Evolutionary conservation across 2,329 filamentous ascomycete genomes (phyloP).

Genomic region (Byssothecium circinans): DNA sequence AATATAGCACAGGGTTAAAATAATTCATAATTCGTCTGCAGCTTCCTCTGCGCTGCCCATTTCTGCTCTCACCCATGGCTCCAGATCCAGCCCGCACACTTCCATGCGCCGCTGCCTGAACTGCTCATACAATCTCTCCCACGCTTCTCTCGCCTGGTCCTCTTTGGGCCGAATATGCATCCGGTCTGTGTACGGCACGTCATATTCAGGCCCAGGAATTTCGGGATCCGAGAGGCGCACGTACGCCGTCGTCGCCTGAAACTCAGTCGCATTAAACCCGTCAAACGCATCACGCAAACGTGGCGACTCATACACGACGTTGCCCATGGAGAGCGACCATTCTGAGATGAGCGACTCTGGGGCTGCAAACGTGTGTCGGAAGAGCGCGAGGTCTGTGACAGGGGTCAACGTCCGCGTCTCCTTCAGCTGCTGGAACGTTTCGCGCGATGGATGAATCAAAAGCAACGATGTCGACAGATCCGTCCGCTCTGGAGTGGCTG

Average conservation of each 20-base stretch:
- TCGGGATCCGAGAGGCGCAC: slow-evolving; percentile 52
- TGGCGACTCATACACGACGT: slow-evolving; percentile 42
- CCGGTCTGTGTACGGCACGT: slow-evolving; percentile 48
- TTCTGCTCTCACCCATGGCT: slow-evolving; percentile 40
- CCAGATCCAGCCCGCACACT: slow-evolving; percentile 56
- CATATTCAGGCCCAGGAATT: slow-evolving; percentile 54
- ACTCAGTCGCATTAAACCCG: slow-evolving; percentile 50
- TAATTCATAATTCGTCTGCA: neutral
- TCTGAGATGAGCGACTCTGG: slow-evolving; percentile 42
- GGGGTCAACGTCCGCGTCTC: slow-evolving; percentile 27
- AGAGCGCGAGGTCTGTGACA: slow-evolving; percentile 36
- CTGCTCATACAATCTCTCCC: slow-evolving; percentile 53
- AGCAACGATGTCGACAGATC: slow-evolving; percentile 43
- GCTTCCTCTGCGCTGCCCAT: slow-evolving; percentile 9
- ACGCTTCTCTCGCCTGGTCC: slow-evolving; percentile 50
- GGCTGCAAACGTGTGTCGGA: slow-evolving; percentile 34
- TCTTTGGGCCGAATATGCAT: slow-evolving; percentile 48
- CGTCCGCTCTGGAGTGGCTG: slow-evolving; percentile 32
- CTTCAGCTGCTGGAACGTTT: slow-evolving; percentile 35
- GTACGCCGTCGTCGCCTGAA: slow-evolving; percentile 48
- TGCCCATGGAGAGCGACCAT: slow-evolving; percentile 42
- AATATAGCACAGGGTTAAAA: neutral
- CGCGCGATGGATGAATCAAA: slow-evolving; percentile 40
- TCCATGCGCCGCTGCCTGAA: slow-evolving; percentile 56
- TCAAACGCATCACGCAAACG: slow-evolving; percentile 30